A percentile compares a stretch with the other conserved stretches of the same genome.
phyloP scores from a whole-genome alignment of 176 grass and related monocot genomes.

The Pontederia paniculata region DNA sequence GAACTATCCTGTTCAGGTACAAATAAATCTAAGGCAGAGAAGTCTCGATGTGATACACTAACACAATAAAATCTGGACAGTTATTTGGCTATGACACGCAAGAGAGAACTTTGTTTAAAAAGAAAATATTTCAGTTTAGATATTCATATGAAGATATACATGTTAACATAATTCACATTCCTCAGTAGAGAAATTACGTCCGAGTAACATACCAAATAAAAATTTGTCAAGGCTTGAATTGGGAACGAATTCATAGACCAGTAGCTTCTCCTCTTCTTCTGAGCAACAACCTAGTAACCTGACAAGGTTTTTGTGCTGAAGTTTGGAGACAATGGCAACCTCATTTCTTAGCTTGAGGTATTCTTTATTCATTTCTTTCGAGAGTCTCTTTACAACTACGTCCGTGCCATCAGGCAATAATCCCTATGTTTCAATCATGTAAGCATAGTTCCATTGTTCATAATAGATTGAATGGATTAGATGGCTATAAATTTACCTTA shows the following conservation, averaged over 20 bases:
- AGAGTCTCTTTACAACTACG: constrained; percentile 17
- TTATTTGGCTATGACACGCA: background rate
- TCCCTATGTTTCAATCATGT: background rate
- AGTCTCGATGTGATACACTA: no score
- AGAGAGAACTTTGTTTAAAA: constrained; percentile 1
- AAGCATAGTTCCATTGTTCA: no score
- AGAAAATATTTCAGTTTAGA: background rate
- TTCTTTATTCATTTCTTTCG: constrained; percentile 8
- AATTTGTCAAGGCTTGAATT: constrained; percentile 16
- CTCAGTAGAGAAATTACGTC: background rate
- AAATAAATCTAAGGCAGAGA: no score
- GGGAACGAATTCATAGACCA: constrained; percentile 15
- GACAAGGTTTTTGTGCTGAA: constrained; percentile 24
- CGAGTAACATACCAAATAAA: constrained; percentile 16
- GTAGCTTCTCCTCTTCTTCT: constrained; percentile 20
- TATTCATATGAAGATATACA: no score
- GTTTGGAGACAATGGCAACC: constrained; percentile 12
- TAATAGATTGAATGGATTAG: no score
- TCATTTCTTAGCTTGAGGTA: constrained; percentile 18
- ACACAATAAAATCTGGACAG: no score
- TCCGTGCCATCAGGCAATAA: constrained; percentile 6
- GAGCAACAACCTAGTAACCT: constrained; percentile 15
- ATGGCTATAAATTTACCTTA: background rate
- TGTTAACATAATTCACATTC: background rate
- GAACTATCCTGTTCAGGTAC: no score